Percentiles rank a stretch among this genome's conserved stretches.
Evolutionary conservation across 208 protist genomes (phyloP).

Genomic region (Acanthamoeba healyi): DNA sequence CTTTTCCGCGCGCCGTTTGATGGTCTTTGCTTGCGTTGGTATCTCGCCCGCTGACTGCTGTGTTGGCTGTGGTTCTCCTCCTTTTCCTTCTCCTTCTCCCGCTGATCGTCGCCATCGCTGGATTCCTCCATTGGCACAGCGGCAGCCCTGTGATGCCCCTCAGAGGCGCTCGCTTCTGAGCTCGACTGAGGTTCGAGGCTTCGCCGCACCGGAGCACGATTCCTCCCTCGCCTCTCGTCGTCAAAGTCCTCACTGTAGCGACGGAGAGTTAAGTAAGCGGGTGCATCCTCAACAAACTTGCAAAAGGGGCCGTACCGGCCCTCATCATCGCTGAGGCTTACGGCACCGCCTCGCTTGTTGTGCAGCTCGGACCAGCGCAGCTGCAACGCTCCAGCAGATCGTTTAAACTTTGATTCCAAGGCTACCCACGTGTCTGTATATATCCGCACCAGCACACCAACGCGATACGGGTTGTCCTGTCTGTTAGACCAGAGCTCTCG

Average conservation of each 20-base stretch:
- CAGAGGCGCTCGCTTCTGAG: no score
- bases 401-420: slow-evolving; percentile 2
- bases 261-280: no score
- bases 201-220: no score
- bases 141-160: no score
- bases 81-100: not conserved
- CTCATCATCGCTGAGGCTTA: not conserved
- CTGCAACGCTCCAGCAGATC: slow-evolving; percentile 17
- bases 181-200: no score
- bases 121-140: no score
- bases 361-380: slow-evolving; percentile 45
- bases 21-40: not conserved
- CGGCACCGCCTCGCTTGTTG: not conserved
- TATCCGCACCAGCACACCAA: not conserved
- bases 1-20: no score
- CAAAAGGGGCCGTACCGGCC: not conserved
- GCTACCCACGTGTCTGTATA: slow-evolving; percentile 3
- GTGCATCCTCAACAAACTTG: not conserved
- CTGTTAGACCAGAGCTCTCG: not conserved
- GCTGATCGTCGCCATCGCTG: not conserved
- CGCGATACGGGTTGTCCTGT: not conserved
- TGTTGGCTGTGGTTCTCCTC: not conserved
- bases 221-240: not conserved
- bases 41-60: not conserved
- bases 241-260: not conserved